Conservation (phyloP, 2,329 filamentous ascomycete genomes). For the Fusarium papillatum region DNA sequence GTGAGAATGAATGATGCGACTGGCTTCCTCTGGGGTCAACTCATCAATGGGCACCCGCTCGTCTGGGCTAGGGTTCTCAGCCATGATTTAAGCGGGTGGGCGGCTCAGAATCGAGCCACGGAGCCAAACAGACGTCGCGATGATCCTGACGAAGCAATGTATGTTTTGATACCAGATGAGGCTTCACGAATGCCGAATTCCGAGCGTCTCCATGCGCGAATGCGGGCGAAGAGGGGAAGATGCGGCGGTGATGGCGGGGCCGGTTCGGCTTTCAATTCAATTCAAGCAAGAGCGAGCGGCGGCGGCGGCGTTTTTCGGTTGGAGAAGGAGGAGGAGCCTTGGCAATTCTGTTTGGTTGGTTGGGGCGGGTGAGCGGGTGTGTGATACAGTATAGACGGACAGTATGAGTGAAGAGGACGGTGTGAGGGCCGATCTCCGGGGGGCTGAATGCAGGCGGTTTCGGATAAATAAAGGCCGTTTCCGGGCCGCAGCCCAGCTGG, state of each 20-base stretch:
- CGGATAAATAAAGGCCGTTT: conserved; percentile 30
- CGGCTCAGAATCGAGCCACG: conserved; percentile 35
- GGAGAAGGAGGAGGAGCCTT: conserved; percentile 21
- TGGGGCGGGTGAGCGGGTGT: conserved; percentile 1
- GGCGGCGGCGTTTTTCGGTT: background rate
- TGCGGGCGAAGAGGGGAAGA: conserved; percentile 43
- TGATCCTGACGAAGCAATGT: conserved; percentile 38
- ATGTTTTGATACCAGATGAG: conserved; percentile 45
- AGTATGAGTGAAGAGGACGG: conserved; percentile 16
- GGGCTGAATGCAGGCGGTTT: conserved; percentile 2
- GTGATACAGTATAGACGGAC: background rate
- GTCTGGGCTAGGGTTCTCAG: conserved; percentile 59
- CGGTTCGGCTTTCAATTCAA: conserved; percentile 40
- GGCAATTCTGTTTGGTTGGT: conserved; percentile 28
- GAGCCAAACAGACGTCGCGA: conserved; percentile 43
- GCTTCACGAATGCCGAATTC: conserved; percentile 52
- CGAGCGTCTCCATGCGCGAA: conserved; percentile 47
- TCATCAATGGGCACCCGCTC: conserved; percentile 65
- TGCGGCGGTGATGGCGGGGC: conserved; percentile 37
- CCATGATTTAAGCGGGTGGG: conserved; percentile 53
- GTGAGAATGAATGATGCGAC: conserved; percentile 77
- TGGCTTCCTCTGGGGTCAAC: conserved; percentile 75
- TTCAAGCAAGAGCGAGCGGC: background rate
- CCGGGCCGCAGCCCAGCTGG: background rate
- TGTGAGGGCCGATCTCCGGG: conserved; percentile 19